These are phyloP conservation scores for Calycina herbarum DNA, from an alignment of 2,329 filamentous ascomycete genomes.

Conservation along the genomic window DNA sequence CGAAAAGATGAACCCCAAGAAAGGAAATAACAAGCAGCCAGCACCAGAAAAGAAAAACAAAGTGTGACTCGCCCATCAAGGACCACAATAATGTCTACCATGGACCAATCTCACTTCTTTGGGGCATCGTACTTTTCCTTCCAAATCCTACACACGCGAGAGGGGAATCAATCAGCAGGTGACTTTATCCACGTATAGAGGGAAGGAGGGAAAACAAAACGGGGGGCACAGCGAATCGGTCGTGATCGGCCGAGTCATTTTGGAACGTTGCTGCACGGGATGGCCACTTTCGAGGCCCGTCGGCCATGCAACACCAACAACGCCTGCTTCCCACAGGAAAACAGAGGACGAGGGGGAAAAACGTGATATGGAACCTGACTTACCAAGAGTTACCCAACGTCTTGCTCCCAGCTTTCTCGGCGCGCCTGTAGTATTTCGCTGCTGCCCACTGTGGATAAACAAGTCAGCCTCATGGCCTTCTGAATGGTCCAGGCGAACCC, in stretches of 20 bases:
- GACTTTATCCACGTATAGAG: slow-evolving; percentile 20
- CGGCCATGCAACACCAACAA: slow-evolving; percentile 21
- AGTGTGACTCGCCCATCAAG: slow-evolving; percentile 2
- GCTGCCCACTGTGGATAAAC: slow-evolving; percentile 62
- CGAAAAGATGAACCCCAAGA: neutral
- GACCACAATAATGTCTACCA: neutral
- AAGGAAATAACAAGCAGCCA: neutral
- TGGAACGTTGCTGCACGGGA: slow-evolving; percentile 35
- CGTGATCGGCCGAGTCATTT: slow-evolving; percentile 32
- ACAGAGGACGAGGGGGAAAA: slow-evolving; percentile 10
- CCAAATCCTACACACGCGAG: slow-evolving; percentile 67
- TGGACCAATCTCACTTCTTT: slow-evolving; percentile 26
- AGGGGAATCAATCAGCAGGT: slow-evolving; percentile 20
- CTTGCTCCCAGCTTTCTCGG: slow-evolving; percentile 86
- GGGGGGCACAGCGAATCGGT: slow-evolving; percentile 28
- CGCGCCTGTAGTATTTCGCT: slow-evolving; percentile 88
- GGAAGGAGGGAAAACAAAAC: slow-evolving; percentile 7
- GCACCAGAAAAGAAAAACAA: neutral
- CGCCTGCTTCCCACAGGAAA: slow-evolving; percentile 2
- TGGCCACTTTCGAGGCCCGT: slow-evolving; percentile 15
- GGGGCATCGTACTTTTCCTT: slow-evolving; percentile 80
- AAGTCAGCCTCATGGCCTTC: slow-evolving; percentile 48
- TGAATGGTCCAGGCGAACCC: slow-evolving; percentile 25
- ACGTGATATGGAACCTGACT: slow-evolving; percentile 42
- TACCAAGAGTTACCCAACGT: slow-evolving; percentile 94